A percentile compares a stretch with the other conserved stretches of the same genome.
These are phyloP conservation scores for rapeseed (Brassica napus) DNA, from an alignment of 345 rosid genomes.

Conservation along the genomic window DNA sequence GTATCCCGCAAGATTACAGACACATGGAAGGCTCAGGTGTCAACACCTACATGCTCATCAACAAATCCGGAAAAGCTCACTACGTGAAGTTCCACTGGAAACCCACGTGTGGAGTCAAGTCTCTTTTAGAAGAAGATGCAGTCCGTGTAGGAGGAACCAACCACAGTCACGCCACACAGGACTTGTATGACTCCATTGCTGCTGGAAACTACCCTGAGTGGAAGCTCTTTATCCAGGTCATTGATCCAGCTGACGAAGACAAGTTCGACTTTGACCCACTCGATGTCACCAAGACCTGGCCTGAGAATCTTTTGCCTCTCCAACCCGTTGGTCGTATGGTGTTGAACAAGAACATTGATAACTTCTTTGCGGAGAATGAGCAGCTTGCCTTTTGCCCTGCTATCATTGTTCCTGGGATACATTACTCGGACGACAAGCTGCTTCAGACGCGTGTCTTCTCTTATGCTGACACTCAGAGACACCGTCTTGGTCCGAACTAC, in stretches of 20 bases:
- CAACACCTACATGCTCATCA: constrained; percentile 79
- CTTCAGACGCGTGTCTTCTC: constrained; percentile 92
- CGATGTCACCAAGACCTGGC: constrained; percentile 97
- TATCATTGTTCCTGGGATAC: constrained; percentile 86
- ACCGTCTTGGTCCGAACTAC: constrained; percentile 99
- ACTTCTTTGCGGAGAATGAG: constrained; percentile 96
- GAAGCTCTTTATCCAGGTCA: constrained; percentile 82
- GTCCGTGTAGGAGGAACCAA: constrained; percentile 84
- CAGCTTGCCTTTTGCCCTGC: constrained; percentile 95
- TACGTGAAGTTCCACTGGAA: constrained; percentile 97
- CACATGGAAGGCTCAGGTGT: constrained; percentile 97
- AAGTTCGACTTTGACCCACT: constrained; percentile 91
- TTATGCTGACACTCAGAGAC: constrained; percentile 92
- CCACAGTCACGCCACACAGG: constrained; percentile 97
- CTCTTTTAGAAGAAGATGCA: constrained; percentile 86
- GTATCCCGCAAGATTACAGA: constrained; percentile 89
- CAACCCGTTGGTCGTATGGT: constrained; percentile 98
- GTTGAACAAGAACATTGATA: constrained; percentile 92
- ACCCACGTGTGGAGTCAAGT: constrained; percentile 93
- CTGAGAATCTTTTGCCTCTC: constrained; percentile 89
- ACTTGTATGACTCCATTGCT: constrained; percentile 88
- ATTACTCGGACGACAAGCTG: constrained; percentile 85
- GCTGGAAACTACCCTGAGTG: constrained; percentile 98
- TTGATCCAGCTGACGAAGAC: constrained; percentile 87
- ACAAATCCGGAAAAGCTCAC: constrained; percentile 79